These are phyloP conservation scores for Begonia fuchsioides DNA, from an alignment of 306 rosid genomes.

Conservation along the genomic window DNA sequence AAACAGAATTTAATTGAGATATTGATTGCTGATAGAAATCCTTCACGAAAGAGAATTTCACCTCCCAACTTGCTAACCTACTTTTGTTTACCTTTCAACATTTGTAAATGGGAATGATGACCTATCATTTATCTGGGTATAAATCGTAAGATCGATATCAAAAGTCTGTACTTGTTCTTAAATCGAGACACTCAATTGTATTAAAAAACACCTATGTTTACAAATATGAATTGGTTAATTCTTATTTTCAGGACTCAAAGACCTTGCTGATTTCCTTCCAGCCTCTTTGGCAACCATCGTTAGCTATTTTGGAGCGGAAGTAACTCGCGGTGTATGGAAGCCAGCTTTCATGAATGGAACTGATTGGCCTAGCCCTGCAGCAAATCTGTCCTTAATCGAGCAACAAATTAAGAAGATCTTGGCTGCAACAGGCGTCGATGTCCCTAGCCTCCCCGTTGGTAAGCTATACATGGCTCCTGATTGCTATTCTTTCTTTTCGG, in stretches of 20 bases:
- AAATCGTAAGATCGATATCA: no score
- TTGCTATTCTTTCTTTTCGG: no score
- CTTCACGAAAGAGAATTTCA: no score
- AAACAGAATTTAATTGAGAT: no score
- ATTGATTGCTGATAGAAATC: no score
- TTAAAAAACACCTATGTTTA: no score
- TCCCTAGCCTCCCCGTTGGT: constrained; percentile 83
- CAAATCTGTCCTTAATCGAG: constrained; percentile 62
- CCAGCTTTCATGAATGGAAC: constrained; percentile 91
- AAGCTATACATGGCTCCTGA: not conserved
- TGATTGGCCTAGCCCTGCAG: constrained; percentile 99
- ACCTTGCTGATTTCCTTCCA: constrained; percentile 82
- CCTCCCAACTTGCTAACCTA: no score
- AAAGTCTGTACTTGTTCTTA: no score
- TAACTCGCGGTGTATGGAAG: constrained; percentile 91
- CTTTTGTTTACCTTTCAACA: no score
- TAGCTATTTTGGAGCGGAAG: constrained; percentile 88
- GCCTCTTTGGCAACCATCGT: constrained; percentile 78
- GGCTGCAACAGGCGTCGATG: constrained; percentile 87
- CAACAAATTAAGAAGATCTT: constrained; percentile 72
- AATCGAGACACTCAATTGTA: no score
- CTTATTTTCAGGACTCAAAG: constrained; percentile 63
- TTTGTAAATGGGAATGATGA: no score
- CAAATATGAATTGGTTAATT: constrained; percentile 1
- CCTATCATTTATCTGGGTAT: no score